Base-by-base conservation (phyloP, 768 basidiomycete species). In the Macrocybe gigantea region DNA sequence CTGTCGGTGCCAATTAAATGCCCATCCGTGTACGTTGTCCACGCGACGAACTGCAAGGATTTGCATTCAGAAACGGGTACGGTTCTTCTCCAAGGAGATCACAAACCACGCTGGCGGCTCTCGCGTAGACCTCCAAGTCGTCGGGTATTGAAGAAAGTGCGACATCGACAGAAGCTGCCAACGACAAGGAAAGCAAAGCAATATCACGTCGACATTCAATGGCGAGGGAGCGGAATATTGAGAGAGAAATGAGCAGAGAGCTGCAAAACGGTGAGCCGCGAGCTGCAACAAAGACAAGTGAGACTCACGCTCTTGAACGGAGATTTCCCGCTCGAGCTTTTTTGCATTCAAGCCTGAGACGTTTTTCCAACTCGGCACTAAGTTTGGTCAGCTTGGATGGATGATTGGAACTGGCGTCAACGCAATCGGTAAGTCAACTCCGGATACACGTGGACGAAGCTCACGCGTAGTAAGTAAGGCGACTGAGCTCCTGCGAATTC, bases 1-100 rank as follows among this genome's bases (percentile, higher is more conserved):
- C 77, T 78, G 58, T 95, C 93, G 9, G 84, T 79, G 29, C 88
- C 89, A 52, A 94, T 82, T 36, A 88, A 70, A 46, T 83, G 82
- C 0, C 92, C 91, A 55, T 94, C 86, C 14, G 93, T 92, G 55
- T 84, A 96, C 11, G 93, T 93, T 13, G 87, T 85, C 86, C 91
- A 97, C 1, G 91, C 85, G 3, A 85, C 88, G 57, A 95, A 92
- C 87, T 93, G 32, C n/a, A 12, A 2, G 39, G 33, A 51, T 8
- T 6, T 5, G 38, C 14, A 38, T 1, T 48, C 15, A 45, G 49
- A 37, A 44, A 15, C 36, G 46, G 29, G 43, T 29, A 22, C 12
- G 44, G 9, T 13, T 34, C 15, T 33, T 50, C 48, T 5, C 41
- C 15, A 13, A 5, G 7, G 30, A 9, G 13, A 34, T 41, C 2